phyloP scores from a whole-genome alignment of 2,329 filamentous ascomycete species.

The Cladobotryum protrusum region DNA sequence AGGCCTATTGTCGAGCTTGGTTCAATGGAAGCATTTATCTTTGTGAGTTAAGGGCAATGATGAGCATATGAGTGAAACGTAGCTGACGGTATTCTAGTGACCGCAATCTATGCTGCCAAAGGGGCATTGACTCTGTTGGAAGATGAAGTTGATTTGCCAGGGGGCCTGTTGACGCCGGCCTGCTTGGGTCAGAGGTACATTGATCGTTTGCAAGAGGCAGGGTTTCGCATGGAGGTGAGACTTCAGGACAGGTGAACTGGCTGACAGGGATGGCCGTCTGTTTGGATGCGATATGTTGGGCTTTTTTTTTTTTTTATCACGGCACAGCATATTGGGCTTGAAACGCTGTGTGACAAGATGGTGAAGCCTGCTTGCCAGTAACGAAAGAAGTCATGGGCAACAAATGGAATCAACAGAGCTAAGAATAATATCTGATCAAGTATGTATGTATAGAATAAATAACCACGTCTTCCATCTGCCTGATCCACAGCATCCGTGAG shows the following conservation, averaged over 20 bases:
- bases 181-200: constrained; percentile 62
- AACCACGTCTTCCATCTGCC: no score
- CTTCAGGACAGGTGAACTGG: constrained; percentile 19
- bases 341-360: neutral
- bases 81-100: constrained; percentile 42
- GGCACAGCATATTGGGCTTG: neutral
- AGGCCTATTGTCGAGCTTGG: constrained; percentile 49
- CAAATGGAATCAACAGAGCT: no score
- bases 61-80: neutral
- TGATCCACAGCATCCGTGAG: no score
- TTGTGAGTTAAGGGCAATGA: constrained; percentile 39
- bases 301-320: neutral
- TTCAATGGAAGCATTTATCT: constrained; percentile 59
- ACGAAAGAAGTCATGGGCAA: no score
- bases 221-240: constrained; percentile 56
- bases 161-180: constrained; percentile 67
- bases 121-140: constrained; percentile 60
- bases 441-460: no score
- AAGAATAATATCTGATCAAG: no score
- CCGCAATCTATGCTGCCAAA: constrained; percentile 56
- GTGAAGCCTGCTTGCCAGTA: neutral
- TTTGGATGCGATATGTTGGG: neutral
- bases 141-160: constrained; percentile 53
- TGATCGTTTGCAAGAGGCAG: constrained; percentile 53
- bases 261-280: neutral